Percentiles rank a stretch among this genome's conserved stretches.
Conservation (phyloP, 2,329 filamentous ascomycete species). For the Xylaria sp. region DNA sequence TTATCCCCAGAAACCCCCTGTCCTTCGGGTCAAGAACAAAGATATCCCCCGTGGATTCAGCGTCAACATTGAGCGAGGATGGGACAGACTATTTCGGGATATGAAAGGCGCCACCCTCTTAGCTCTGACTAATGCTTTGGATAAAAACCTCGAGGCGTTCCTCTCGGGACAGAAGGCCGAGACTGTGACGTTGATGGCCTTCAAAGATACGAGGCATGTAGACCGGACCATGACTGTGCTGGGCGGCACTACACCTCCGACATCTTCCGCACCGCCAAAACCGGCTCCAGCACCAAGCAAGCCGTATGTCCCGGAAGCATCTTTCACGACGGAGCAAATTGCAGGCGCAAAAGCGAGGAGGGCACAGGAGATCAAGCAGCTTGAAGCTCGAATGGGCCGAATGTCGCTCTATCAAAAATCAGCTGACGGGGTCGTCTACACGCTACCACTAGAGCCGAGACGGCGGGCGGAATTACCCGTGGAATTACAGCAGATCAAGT, state of each 20-base stretch:
- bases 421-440: constrained; percentile 70
- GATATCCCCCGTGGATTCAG: constrained; percentile 72
- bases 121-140: constrained; percentile 68
- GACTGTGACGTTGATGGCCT: constrained; percentile 69
- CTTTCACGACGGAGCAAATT: constrained; percentile 62
- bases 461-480: constrained; percentile 62
- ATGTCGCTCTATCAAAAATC: constrained; percentile 69
- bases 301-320: constrained; percentile 47
- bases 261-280: constrained; percentile 9
- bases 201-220: constrained; percentile 58
- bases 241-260: constrained; percentile 13
- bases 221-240: constrained; percentile 29
- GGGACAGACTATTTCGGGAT: constrained; percentile 64
- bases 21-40: constrained; percentile 66
- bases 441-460: constrained; percentile 69
- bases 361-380: constrained; percentile 68
- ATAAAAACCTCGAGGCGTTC: constrained; percentile 71
- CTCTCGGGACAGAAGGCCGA: constrained; percentile 71
- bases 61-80: constrained; percentile 77
- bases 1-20: constrained; percentile 64
- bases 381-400: constrained; percentile 75
- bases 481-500: constrained; percentile 63
- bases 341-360: constrained; percentile 64
- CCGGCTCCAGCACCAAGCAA: constrained; percentile 23
- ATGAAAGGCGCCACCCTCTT: constrained; percentile 63